Conservation (phyloP, 2,329 filamentous ascomycete species). For the Thyridium curvatum region DNA sequence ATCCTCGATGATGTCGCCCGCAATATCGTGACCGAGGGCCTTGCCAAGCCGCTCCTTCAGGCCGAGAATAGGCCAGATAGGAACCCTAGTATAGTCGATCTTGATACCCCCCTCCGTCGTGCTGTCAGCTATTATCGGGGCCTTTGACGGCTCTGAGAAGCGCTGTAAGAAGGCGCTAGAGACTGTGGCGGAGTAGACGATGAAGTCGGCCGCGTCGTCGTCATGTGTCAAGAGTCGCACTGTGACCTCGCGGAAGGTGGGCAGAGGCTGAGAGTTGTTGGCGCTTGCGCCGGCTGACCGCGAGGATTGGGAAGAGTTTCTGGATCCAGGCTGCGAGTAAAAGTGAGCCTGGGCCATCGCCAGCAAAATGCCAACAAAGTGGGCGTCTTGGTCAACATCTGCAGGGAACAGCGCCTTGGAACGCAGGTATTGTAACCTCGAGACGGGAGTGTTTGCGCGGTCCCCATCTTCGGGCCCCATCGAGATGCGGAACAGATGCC, state of each 20-base stretch:
- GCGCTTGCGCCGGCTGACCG: slow-evolving; percentile 1
- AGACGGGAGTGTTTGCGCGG: slow-evolving; percentile 37
- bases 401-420: slow-evolving; percentile 39
- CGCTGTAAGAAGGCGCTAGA: slow-evolving; percentile 40
- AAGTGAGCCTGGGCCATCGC: slow-evolving; percentile 52
- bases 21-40: slow-evolving; percentile 44
- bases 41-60: slow-evolving; percentile 48
- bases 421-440: slow-evolving; percentile 38
- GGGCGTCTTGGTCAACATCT: slow-evolving; percentile 44
- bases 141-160: slow-evolving; percentile 41
- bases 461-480: slow-evolving; percentile 28
- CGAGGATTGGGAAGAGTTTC: slow-evolving; percentile 16
- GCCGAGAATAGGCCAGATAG: slow-evolving; percentile 48
- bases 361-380: slow-evolving; percentile 45
- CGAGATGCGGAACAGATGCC: slow-evolving; percentile 38
- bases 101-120: slow-evolving; percentile 27
- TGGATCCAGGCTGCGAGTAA: slow-evolving; percentile 22
- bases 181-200: slow-evolving; percentile 46
- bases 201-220: slow-evolving; percentile 38
- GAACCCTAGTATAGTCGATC: slow-evolving; percentile 42
- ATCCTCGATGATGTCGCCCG: slow-evolving; percentile 29
- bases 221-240: slow-evolving; percentile 46
- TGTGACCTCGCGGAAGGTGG: slow-evolving; percentile 39
- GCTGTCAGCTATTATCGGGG: slow-evolving; percentile 14
- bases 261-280: slow-evolving; percentile 7